These are phyloP conservation scores for Ottelia alismoides DNA, from an alignment of 106 monocot genomes.

Conservation along the genomic window DNA sequence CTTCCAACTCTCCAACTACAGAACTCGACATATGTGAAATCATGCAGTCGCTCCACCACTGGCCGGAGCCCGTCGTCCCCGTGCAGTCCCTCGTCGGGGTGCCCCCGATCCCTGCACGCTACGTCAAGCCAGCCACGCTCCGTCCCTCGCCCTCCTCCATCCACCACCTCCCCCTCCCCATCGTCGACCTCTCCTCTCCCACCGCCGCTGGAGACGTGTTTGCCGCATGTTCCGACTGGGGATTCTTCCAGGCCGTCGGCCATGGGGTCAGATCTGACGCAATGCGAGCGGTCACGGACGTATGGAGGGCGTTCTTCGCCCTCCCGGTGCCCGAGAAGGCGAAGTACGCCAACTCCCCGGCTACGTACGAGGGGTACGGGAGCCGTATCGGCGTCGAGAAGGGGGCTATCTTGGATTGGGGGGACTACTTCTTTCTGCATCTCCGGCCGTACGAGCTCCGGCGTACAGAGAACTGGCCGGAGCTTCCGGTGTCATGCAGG, in stretches of 20 bases:
- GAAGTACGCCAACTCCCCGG: conserved; percentile 39
- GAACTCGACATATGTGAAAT: no score
- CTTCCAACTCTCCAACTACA: no score
- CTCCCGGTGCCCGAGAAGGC: conserved; percentile 34
- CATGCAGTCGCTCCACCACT: conserved; percentile 4
- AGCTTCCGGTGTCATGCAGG: no score
- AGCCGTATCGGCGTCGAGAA: conserved; percentile 54
- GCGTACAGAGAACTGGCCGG: no score
- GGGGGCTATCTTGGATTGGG: conserved; percentile 58
- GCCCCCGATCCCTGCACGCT: conserved; percentile 27
- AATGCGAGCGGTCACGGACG: conserved; percentile 10
- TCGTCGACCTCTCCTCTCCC: conserved; percentile 27
- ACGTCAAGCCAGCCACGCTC: conserved; percentile 37
- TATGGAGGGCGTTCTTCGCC: conserved; percentile 47
- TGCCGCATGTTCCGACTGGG: conserved; percentile 44
- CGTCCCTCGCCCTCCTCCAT: conserved; percentile 14
- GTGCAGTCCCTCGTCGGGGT: conserved; percentile 48
- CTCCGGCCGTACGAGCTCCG: no score
- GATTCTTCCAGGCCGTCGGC: conserved; percentile 61
- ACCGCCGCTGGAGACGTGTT: conserved; percentile 5
- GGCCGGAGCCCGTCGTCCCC: conserved; percentile 8
- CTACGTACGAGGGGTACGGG: conserved; percentile 68
- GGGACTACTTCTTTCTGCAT: conserved; percentile 62
- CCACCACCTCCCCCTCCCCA: conserved; percentile 16
- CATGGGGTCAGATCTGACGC: conserved; percentile 36